Base-by-base conservation (phyloP, 345 rosid genomes). In the Camelina sativa region DNA sequence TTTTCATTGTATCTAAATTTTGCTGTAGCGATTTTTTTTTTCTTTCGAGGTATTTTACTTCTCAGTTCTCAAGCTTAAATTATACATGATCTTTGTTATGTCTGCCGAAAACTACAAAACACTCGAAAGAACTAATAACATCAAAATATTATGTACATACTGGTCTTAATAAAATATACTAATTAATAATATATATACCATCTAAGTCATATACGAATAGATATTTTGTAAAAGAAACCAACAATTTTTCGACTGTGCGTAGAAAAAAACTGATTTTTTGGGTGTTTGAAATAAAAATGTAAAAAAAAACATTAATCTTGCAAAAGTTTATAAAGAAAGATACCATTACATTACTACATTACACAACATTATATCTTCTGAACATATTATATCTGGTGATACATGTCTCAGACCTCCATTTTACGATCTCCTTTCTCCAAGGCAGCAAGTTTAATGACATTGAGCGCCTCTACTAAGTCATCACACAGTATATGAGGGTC, bases 401-500 rank as follows among this genome's bases (percentile, higher is more conserved):
- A 13, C 20, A 51, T 66, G n/a, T 3, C 37, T 67, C 37, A 50
- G 19, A 67, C 71, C 15, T 67, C 61, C 61, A 67, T 15, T 37
- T 67, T 53, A 1, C 6, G 22, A 67, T 30, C 13, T 13, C 56
- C 65, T 69, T 56, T 69, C 54, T 58, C 15, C 55, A 43, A 34
- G 16, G 69, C 71, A 43, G 83, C 83, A 50, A 72, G 63, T 72
- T 81, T 91, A 57, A 85, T 80, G 69, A 71, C 60, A 5, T 71
- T 44, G 43, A 91, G 86, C 59, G 86, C 79, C 32, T 89, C 87
- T 57, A 83, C 83, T 8, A 89, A 46, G 72, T 85, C 86, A 1
- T 82, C 83, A 5, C 87, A 84, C 13, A 91, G 85, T 46, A 28
- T 72, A 32, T 85, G 85, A 76, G 95, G 89, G 73, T 91, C 80